Percentiles rank a stretch among this genome's conserved stretches.
phyloP scores from a whole-genome alignment of 2,329 filamentous ascomycete species.

The Fusarium bulbicola region DNA sequence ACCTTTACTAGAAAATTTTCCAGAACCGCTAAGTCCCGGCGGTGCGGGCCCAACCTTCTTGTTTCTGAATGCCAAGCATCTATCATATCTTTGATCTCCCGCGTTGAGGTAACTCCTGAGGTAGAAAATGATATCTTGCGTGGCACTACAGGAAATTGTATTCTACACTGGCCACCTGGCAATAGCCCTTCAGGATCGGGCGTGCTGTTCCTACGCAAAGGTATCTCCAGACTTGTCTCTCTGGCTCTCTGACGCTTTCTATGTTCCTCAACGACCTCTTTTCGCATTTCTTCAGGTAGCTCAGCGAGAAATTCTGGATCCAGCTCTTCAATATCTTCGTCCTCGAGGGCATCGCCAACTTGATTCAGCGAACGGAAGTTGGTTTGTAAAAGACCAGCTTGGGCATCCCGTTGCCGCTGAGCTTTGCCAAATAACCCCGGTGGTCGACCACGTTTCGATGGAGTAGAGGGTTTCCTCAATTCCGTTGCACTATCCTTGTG shows the following conservation, averaged over 20 bases:
- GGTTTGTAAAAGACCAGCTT: conserved; percentile 74
- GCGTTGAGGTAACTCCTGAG: conserved; percentile 52
- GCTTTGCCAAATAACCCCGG: conserved; percentile 54
- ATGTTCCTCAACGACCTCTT: conserved; percentile 81
- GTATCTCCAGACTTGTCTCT: conserved; percentile 58
- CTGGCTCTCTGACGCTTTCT: conserved; percentile 64
- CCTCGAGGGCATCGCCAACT: conserved; percentile 41
- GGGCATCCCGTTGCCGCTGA: conserved; percentile 62
- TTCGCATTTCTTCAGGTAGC: conserved; percentile 81
- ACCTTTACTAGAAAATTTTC: conserved; percentile 77
- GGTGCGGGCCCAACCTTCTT: conserved; percentile 76
- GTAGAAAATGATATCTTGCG: conserved; percentile 58
- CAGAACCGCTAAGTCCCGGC: conserved; percentile 79
- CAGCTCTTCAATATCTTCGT: conserved; percentile 59
- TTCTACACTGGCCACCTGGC: conserved; percentile 51
- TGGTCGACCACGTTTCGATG: conserved; percentile 69
- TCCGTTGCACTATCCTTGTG: conserved; percentile 64
- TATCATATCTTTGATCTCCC: conserved; percentile 78
- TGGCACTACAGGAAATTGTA: conserved; percentile 59
- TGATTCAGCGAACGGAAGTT: conserved; percentile 68
- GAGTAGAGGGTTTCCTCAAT: conserved; percentile 64
- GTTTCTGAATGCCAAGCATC: conserved; percentile 81
- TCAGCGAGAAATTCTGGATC: conserved; percentile 82
- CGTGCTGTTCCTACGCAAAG: conserved; percentile 37
- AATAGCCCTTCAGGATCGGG: conserved; percentile 38